Base-by-base conservation (phyloP, 352 stramenopile species). In the Vaucheria bursata region DNA sequence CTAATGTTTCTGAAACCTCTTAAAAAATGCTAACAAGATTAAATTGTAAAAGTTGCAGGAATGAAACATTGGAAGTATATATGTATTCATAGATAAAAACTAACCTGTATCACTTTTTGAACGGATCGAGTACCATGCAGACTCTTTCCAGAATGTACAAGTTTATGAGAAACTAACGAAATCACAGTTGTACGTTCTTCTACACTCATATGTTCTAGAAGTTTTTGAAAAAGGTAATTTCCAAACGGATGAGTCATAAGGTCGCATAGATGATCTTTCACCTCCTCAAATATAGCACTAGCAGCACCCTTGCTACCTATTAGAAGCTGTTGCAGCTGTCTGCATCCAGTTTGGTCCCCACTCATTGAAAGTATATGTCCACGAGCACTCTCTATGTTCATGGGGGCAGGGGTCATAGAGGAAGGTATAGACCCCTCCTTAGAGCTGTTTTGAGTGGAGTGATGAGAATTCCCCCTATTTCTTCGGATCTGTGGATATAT, bases 211-310 rank as follows among this genome's bases (percentile, higher is more conserved):
- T 95, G 91, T 77, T 98, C 95, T 33, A 98, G 86, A 36, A 99
- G 92, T 85, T 99, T 99, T 86, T 99, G 95, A 84, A 99, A 98
- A 7, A 99, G 85, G 77, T 99, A 99, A 83, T 98, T 99, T 2
- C 95, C 95, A 85, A 99, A 99, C 1, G 95, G 94, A 84, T 99
- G 94, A n/a, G 97, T 92, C 94, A 98, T 98, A n/a, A 79, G 50
- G 25, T 78, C 64, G 6, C 35, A 32, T 87, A 97, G 90, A 79
- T 97, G 94, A 38, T 94, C 89, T 1, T 97, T 86, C n/a, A 93
- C 93, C 85, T 98, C 94, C n/a, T 93, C 88, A 53, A 97, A 93
- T 79, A 98, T 98, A 70, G 96, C 86, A 29, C 92, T 92, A 29
- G 93, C 94, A 75, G 96, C 85, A 76, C 92, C 88, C 6, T 88